A percentile compares a stretch with the other conserved stretches of the same genome.
These are phyloP conservation scores for Calonectria ilicicola DNA, from an alignment of 2,329 filamentous ascomycete species.

Conservation along the genomic window DNA sequence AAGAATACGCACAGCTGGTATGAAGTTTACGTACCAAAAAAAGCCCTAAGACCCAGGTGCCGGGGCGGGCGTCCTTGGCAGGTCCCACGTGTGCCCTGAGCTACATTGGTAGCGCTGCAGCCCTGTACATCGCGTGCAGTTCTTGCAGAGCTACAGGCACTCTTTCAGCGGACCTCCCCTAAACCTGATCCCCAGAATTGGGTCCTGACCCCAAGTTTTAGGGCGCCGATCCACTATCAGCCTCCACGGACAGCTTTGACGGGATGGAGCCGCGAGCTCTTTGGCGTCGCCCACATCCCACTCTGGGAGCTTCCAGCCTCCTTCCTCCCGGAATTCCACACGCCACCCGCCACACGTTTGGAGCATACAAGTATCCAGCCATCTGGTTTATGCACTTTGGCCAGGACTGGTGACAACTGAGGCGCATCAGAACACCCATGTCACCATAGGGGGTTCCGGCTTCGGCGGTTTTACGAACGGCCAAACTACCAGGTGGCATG, in stretches of 20 bases:
- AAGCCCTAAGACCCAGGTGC: background rate
- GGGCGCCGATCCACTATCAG: constrained; percentile 23
- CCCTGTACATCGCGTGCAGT: constrained; percentile 17
- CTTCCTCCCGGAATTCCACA: constrained; percentile 15
- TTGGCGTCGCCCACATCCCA: background rate
- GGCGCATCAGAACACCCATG: background rate
- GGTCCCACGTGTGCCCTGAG: background rate
- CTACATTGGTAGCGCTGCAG: constrained; percentile 4
- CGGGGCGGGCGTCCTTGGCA: background rate
- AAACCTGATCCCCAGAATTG: constrained; percentile 10
- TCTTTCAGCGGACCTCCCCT: constrained; percentile 16
- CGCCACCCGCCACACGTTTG: constrained; percentile 13
- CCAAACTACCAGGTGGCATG: background rate
- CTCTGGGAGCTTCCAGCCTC: constrained; percentile 18
- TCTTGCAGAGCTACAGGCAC: background rate
- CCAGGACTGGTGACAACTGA: background rate
- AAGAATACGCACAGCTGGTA: constrained; percentile 37
- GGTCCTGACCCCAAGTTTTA: constrained; percentile 19
- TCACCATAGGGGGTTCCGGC: background rate
- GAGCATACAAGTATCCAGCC: constrained; percentile 8
- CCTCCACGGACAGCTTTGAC: constrained; percentile 13
- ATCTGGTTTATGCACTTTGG: constrained; percentile 13
- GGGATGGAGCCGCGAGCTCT: constrained; percentile 8
- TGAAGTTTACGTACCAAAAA: constrained; percentile 37
- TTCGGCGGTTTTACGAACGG: background rate